Conservation (phyloP, 2,329 filamentous ascomycete genomes). For the Trichophyton mentagrophytes region DNA sequence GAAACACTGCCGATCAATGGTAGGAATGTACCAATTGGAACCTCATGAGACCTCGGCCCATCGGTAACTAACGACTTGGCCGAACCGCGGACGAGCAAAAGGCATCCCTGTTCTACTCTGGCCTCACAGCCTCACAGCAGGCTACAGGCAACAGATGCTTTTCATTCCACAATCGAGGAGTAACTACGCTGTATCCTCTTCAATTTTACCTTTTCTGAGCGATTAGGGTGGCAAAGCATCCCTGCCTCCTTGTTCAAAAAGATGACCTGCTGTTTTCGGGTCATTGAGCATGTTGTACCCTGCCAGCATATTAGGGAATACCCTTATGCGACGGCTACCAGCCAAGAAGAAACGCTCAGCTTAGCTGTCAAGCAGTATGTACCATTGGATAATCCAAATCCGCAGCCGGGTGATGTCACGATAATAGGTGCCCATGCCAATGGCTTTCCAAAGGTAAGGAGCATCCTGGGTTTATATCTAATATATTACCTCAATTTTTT, state of each 20-base stretch:
- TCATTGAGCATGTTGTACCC: slow-evolving; percentile 61
- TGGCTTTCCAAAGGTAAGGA: slow-evolving; percentile 69
- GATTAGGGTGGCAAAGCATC: not conserved
- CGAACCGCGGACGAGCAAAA: too few species aligned
- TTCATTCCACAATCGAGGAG: too few species aligned
- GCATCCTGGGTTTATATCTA: not conserved
- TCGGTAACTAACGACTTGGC: too few species aligned
- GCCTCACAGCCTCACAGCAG: not conserved
- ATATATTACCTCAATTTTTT: not conserved
- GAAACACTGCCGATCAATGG: too few species aligned
- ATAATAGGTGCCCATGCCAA: slow-evolving; percentile 83
- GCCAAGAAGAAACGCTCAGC: slow-evolving; percentile 61
- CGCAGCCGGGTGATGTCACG: slow-evolving; percentile 64
- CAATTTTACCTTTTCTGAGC: too few species aligned
- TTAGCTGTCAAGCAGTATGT: slow-evolving; percentile 81
- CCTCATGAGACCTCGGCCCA: too few species aligned
- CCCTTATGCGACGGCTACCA: slow-evolving; percentile 54
- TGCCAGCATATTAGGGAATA: slow-evolving; percentile 75
- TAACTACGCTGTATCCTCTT: too few species aligned
- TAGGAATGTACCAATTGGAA: too few species aligned
- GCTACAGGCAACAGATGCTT: not conserved
- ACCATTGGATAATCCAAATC: slow-evolving; percentile 55
- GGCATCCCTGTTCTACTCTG: too few species aligned
- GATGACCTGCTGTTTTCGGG: slow-evolving; percentile 27
- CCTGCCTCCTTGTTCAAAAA: not conserved